Conservation (phyloP, 2,329 filamentous ascomycete genomes). For the Calonectria montana region DNA sequence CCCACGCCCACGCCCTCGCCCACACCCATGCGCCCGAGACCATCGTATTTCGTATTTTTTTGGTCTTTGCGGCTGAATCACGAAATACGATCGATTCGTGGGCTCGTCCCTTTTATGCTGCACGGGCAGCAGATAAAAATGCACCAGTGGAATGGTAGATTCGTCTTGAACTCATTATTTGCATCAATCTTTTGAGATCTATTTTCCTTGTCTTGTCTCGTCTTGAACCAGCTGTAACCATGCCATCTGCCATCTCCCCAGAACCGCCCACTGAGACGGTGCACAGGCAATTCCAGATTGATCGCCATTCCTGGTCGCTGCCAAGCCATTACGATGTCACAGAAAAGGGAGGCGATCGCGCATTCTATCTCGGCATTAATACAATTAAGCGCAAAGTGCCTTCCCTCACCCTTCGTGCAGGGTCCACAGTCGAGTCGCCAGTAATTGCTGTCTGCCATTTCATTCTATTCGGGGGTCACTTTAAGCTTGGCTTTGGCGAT, state of each 20-base stretch:
- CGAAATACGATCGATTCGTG: background rate
- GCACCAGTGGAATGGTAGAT: background rate
- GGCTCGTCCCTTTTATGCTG: too few relatives aligned
- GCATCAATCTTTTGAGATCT: background rate
- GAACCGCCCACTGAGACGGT: background rate
- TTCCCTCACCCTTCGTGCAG: constrained; percentile 27
- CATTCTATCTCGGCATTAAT: background rate
- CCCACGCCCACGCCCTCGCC: background rate
- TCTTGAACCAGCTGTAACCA: background rate
- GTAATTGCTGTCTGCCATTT: constrained; percentile 25
- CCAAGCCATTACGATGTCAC: constrained; percentile 6
- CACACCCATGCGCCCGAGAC: background rate
- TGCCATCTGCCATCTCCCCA: background rate
- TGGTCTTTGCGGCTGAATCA: constrained; percentile 9
- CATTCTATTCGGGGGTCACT: constrained; percentile 25
- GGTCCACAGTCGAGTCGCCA: constrained; percentile 7
- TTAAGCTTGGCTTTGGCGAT: constrained; percentile 34
- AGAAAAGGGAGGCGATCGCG: background rate
- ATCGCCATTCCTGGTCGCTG: background rate
- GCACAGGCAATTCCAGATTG: constrained; percentile 2
- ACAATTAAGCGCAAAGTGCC: background rate
- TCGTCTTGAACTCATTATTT: too few relatives aligned
- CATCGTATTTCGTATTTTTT: constrained; percentile 18
- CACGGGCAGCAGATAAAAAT: background rate
- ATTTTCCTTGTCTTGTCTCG: background rate